Evolutionary conservation across 768 basidiomycete genomes (phyloP), one percentile per base, ranked within the genome.

Genomic region (Lactifluus subvellereus): DNA sequence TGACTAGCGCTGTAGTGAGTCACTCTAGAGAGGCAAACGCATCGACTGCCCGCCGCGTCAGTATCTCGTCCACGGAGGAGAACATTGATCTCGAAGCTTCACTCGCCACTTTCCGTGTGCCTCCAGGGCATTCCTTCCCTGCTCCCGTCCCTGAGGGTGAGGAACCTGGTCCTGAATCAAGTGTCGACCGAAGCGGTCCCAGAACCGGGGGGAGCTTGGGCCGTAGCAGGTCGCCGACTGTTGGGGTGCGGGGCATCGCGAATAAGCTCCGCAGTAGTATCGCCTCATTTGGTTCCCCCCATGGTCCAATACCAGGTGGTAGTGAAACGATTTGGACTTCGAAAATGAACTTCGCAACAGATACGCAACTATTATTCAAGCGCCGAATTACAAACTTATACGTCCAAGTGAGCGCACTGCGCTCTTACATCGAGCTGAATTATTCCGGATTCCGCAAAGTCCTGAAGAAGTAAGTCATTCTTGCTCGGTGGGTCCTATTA

Each of bases 391-490:
- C 92, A 0, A 85, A 79, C 52, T 80, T 94, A 11, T 97, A 90
- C 72, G 84, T 94, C 49, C 79, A 85, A 6, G 80, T 87, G 51
- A 86, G 86, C 14, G 85, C 86, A 33, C 80, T 98, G 60, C 83
- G 81, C 72, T 89, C 92, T 6, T 99, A 93, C 67, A 85, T 93
- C 60, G 93, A 98, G 69, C 77, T 97, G 61, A 98, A 98, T 73
- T 82, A 91, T 72, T 89, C 92, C 0, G 96, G 94, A 1, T 93
- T 98, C 76, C 83, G 92, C 68, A 98, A 98, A 79, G 94, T 96
- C 42, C 72, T 95, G 71, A 98, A 98, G 76, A 98, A 98, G 89
- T 94, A 71, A 61, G 84, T 73, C 35, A n/a, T 54, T 51, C 49
- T 7, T 60, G 42, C 38, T 43, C 11, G 45, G 38, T 37, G 27